phyloP scores from a whole-genome alignment of 257 asterid species.

The Nicotiana tomentosiformis region DNA sequence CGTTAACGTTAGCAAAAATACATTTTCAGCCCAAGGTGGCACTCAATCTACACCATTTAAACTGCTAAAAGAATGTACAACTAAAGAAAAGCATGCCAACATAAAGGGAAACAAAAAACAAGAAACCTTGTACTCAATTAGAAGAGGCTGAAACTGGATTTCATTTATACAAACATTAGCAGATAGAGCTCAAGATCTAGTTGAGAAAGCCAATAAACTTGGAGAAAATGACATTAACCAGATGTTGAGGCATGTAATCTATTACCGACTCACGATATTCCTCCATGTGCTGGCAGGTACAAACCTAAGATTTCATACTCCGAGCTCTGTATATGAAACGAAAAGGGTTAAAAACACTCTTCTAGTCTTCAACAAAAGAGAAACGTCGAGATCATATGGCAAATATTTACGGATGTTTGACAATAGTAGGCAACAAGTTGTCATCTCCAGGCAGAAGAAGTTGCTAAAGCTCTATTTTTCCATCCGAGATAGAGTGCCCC shows the following conservation, averaged over 20 bases:
- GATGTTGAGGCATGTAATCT: not conserved
- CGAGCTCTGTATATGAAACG: not conserved
- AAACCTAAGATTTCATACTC: not conserved
- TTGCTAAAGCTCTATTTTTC: slow-evolving; percentile 64
- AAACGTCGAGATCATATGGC: not conserved
- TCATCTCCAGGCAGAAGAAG: slow-evolving; percentile 82
- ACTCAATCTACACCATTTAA: too few species aligned
- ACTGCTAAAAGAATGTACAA: not conserved
- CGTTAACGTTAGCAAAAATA: too few species aligned
- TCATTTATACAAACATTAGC: not conserved
- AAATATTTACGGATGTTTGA: not conserved
- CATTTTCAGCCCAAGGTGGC: too few species aligned
- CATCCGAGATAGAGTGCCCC: slow-evolving; percentile 82
- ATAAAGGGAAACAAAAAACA: not conserved
- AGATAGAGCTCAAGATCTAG: not conserved
- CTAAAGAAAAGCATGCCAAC: not conserved
- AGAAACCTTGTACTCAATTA: not conserved
- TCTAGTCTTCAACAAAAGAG: not conserved
- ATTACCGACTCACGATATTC: not conserved
- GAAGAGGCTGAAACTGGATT: not conserved
- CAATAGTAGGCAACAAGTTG: not conserved
- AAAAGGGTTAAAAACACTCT: not conserved
- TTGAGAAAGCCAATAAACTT: not conserved
- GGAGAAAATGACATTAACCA: not conserved
- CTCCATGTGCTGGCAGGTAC: not conserved